Conservation (phyloP, 805 yeast genomes). For the Millerozyma miso region DNA sequence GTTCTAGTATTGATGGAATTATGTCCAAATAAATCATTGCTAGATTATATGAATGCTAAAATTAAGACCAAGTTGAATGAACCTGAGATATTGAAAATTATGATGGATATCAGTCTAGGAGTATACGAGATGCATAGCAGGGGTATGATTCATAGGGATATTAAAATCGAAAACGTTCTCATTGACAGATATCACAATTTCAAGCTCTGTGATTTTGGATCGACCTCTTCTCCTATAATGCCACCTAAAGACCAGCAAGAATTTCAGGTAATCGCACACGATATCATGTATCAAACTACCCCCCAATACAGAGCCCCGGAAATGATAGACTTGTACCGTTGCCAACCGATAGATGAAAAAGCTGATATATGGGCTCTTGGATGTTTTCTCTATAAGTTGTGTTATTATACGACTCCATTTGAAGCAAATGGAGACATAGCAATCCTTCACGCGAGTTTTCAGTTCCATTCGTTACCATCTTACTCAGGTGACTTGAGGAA, state of each 20-base stretch:
- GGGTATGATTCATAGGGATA: constrained; percentile 83
- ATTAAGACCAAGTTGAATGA: constrained; percentile 75
- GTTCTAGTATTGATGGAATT: constrained; percentile 90
- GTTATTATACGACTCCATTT: constrained; percentile 93
- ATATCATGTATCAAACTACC: constrained; percentile 85
- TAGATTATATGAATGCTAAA: constrained; percentile 87
- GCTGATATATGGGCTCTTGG: constrained; percentile 98
- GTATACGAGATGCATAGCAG: constrained; percentile 80
- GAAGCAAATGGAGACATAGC: constrained; percentile 86
- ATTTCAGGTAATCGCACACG: constrained; percentile 74
- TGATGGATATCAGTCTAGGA: constrained; percentile 77
- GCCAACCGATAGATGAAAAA: constrained; percentile 84
- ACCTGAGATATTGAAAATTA: constrained; percentile 73
- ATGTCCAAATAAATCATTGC: constrained; percentile 80
- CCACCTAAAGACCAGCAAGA: constrained; percentile 76
- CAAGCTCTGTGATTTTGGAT: constrained; percentile 92
- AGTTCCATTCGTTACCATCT: constrained; percentile 65
- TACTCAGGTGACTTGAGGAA: constrained; percentile 71
- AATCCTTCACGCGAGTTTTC: constrained; percentile 77
- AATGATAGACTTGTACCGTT: constrained; percentile 85
- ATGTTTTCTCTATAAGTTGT: constrained; percentile 80
- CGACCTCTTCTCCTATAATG: constrained; percentile 62
- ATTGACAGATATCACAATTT: constrained; percentile 66
- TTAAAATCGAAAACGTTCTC: constrained; percentile 90
- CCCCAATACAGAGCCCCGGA: constrained; percentile 96